Base-by-base conservation (phyloP, 768 basidiomycete species). In the Tremella yokohamensis region DNA sequence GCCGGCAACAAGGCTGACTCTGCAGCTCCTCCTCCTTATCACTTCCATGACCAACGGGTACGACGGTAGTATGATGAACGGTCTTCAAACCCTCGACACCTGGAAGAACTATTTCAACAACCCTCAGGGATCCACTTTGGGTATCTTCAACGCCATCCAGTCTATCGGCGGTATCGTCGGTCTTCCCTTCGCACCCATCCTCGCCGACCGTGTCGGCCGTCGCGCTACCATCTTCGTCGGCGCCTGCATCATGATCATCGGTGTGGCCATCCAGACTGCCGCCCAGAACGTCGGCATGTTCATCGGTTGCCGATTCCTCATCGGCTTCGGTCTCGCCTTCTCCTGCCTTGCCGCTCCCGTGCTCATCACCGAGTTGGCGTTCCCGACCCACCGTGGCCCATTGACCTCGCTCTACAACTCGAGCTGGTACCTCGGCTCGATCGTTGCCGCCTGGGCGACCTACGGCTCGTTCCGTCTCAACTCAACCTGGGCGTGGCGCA, bases 341-440 rank as follows among this genome's bases (percentile, higher is more conserved):
- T 57, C 73, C 81, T 84, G 83, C 26, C 85, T 84, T 64, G 84
- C 88, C 48, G 88, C 89, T 4, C 89, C 90, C 11, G 82, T 90
- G 80, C 78, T 91, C 78, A 84, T 91, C 54, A 86, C 88, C 49
- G 90, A 92, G 77, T 77, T 91, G n/a, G 82, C 89, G 0, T 90
- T 90, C 74, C 90, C 89, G 15, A 79, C 82, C 11, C 86, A 92
- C 76, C 88, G 90, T 64, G 86, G 85, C 13, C 84, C 84, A 34
- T 77, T 92, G 58, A 90, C 87, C 12, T 58, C 61, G 6, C 58
- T 64, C 26, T 69, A 69, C 63, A 88, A 89, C 75, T 81, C 85
- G 0, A 82, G 81, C 49, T 89, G 87, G 87, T 88, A 88, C 72
- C 66, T 85, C 37, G 87, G 88, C 9, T 84, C 84, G 59, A 84